Base-by-base conservation (phyloP, 2,329 filamentous ascomycete genomes). In the Botrytis sinoallii region DNA sequence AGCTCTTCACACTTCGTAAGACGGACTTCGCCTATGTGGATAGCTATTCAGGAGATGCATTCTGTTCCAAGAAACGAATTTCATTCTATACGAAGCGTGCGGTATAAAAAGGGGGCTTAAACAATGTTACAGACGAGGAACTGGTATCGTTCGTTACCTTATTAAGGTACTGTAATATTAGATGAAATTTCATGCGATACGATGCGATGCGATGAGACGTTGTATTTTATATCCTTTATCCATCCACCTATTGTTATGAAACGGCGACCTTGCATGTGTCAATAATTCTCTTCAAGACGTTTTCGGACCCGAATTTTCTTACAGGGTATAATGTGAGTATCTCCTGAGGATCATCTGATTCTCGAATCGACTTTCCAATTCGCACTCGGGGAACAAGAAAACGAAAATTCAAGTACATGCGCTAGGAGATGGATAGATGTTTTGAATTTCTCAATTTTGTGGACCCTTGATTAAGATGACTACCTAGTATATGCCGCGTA, bases 131-230 rank as follows among this genome's bases (percentile, higher is more conserved):
- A 20, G n/a, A 10, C 4, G 32, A 68, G 25, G 48, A 57, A 57
- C 40, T 32, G 18, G 20, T 55, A 42, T 48, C 35, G 48, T 57
- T 20, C 2, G 25, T 18, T n/a, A n/a, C 25, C 25, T 67, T 25
- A 29, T 29, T 8, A n/a, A 25, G 6, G n/a, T 42, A 22, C 35
- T 68, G 35, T 38, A 55, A 20, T 32, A 68, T 57, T 57, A 42
- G 9, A 68, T 68, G 66, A 55, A 10, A 32, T 57, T 55, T 20
- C 9, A 52, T 57, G 48, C 65, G 35, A 57, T 40, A 48, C 48
- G 35, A 68, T 68, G 46, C 65, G 35, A 57, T 40, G 65, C 48
- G 66, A 68, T 68, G 66, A 42, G 65, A 55, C 32, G 64, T 67
- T 67, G 46, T 67, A 55, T 57, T 20, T 32, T 68, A 14, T 68